Evolutionary conservation across 2,329 filamentous ascomycete species (phyloP).

Genomic region (Aspergillus brunneoviolaceus): DNA sequence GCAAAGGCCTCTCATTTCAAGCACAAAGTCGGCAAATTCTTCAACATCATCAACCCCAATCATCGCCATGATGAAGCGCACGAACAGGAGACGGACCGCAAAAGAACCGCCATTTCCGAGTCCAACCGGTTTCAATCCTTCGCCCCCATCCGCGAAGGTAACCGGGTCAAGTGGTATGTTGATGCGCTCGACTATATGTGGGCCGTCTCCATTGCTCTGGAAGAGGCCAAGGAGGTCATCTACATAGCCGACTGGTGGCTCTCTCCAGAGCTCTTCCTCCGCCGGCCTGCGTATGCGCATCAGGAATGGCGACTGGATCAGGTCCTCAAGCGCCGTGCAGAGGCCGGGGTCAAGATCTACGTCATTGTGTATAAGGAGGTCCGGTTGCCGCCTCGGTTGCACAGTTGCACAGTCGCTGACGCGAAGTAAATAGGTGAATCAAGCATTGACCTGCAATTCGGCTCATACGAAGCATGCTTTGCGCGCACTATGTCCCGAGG

Average conservation of each 20-base stretch:
- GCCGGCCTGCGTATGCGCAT: constrained; percentile 76
- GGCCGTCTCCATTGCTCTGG: constrained; percentile 87
- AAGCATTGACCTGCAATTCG: constrained; percentile 86
- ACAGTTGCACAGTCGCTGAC: constrained; percentile 7
- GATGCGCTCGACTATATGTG: constrained; percentile 95
- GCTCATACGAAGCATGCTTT: constrained; percentile 88
- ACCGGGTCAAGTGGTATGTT: constrained; percentile 94
- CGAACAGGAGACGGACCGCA: constrained; percentile 78
- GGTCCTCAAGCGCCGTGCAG: constrained; percentile 80
- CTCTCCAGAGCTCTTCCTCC: constrained; percentile 80
- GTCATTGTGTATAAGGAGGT: constrained; percentile 89
- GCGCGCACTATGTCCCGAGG: constrained; percentile 75
- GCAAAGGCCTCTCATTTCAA: constrained; percentile 59
- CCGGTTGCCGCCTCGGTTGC: neutral
- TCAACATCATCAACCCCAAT: constrained; percentile 74
- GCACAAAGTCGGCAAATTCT: constrained; percentile 63
- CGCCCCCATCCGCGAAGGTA: constrained; percentile 81
- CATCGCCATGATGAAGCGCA: constrained; percentile 94
- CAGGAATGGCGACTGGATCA: constrained; percentile 87
- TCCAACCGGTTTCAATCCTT: constrained; percentile 85
- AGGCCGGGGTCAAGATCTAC: constrained; percentile 92
- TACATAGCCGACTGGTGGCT: constrained; percentile 99
- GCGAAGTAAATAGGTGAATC: constrained; percentile 53
- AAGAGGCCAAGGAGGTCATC: constrained; percentile 85
- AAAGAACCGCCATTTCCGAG: constrained; percentile 69